Conservation (phyloP, 148 eudicot species). For the Mesembryanthemum crystallinum region DNA sequence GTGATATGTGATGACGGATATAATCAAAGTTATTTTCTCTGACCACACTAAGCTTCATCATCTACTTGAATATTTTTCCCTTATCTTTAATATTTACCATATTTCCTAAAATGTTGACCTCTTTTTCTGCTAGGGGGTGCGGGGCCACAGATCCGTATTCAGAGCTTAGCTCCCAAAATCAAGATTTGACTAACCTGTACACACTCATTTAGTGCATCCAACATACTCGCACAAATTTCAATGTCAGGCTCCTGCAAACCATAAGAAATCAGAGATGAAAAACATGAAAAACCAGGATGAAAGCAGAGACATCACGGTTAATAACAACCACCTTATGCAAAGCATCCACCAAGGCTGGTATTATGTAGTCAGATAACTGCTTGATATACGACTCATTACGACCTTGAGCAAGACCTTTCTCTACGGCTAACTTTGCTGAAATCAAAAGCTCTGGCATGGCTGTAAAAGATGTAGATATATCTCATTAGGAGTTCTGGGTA, state of each 20-base stretch:
- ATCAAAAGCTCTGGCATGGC: slow-evolving; percentile 96
- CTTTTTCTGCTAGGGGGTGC: neutral
- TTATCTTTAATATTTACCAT: neutral
- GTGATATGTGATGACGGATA: neutral
- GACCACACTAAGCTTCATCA: neutral
- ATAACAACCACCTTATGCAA: slow-evolving; percentile 66
- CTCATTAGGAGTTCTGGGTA: slow-evolving; percentile 10
- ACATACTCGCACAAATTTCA: slow-evolving; percentile 87
- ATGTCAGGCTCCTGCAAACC: slow-evolving; percentile 91
- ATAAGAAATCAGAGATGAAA: slow-evolving; percentile 4
- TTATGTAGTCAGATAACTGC: slow-evolving; percentile 84
- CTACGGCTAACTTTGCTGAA: slow-evolving; percentile 91
- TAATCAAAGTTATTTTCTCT: neutral
- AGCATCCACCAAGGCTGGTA: slow-evolving; percentile 94
- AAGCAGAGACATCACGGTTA: slow-evolving; percentile 9
- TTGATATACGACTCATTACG: slow-evolving; percentile 84
- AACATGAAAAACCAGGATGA: neutral
- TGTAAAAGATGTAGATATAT: slow-evolving; percentile 29
- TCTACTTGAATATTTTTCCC: neutral
- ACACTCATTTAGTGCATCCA: slow-evolving; percentile 93
- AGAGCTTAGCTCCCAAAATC: neutral
- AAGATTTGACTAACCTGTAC: slow-evolving; percentile 56
- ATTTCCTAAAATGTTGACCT: neutral
- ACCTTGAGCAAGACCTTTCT: slow-evolving; percentile 91
- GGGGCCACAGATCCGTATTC: too few species aligned